These are phyloP conservation scores for Suillus weaverae DNA, from an alignment of 768 basidiomycete genomes.

Conservation along the genomic window DNA sequence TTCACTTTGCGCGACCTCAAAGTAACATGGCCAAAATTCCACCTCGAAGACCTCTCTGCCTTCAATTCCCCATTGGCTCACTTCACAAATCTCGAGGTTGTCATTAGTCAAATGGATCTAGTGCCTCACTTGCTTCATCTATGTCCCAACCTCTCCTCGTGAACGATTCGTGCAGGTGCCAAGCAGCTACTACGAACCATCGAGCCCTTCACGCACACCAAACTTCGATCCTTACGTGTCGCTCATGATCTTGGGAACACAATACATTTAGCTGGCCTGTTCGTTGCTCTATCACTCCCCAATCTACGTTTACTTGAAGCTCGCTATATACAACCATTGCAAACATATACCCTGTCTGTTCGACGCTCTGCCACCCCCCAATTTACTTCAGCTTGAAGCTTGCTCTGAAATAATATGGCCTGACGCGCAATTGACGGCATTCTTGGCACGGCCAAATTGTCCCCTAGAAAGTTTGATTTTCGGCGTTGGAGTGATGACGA, in stretches of 20 bases:
- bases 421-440: constrained; percentile 15
- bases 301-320: not conserved
- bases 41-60: constrained; percentile 1
- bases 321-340: not conserved
- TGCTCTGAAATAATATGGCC: constrained; percentile 14
- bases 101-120: not conserved
- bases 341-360: not conserved
- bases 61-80: constrained; percentile 21
- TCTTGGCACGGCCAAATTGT: constrained; percentile 21
- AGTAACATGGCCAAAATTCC: constrained; percentile 9
- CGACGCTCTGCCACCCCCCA: not conserved
- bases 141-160: not conserved
- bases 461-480: constrained; percentile 22
- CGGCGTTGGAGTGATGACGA: constrained; percentile 15
- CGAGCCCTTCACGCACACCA: constrained; percentile 10
- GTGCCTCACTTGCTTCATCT: not conserved
- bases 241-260: not conserved
- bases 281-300: constrained; percentile 19
- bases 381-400: constrained; percentile 12
- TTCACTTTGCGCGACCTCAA: constrained; percentile 17
- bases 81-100: constrained; percentile 18
- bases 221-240: constrained; percentile 15
- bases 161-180: constrained; percentile 9
- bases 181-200: not conserved
- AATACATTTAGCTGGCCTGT: not conserved